phyloP scores from a whole-genome alignment of 371 early-diverging fungal genomes.

The Gilbertella persicaria region DNA sequence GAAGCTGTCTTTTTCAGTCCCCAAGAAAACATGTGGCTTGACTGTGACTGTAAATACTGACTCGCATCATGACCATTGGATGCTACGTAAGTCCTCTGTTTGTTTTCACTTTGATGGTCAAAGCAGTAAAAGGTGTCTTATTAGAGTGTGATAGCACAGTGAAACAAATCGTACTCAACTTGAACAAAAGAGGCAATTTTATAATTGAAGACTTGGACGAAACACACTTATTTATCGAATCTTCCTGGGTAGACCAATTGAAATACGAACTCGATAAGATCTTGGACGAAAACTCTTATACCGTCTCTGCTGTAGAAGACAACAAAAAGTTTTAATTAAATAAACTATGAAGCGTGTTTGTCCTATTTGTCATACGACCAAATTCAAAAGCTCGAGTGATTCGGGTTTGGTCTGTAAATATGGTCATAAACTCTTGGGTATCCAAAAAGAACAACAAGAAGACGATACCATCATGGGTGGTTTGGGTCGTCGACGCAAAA shows the following conservation, averaged over 20 bases:
- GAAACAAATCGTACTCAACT: constrained; percentile 76
- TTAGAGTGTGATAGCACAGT: constrained; percentile 78
- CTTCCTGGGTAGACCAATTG: constrained; percentile 62
- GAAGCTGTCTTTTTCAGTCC: not conserved
- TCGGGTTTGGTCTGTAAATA: constrained; percentile 32
- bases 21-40: not conserved
- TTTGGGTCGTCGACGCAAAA: not conserved
- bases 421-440: constrained; percentile 32
- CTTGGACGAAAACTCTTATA: constrained; percentile 80
- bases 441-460: constrained; percentile 24
- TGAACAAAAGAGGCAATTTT: constrained; percentile 75
- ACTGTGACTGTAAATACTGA: not conserved
- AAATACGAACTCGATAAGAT: constrained; percentile 73
- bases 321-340: constrained; percentile 20
- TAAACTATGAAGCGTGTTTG: constrained; percentile 18
- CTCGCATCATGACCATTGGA: no score
- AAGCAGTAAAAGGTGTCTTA: constrained; percentile 52
- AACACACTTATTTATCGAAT: constrained; percentile 82
- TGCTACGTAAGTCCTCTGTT: no score
- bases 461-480: not conserved
- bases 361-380: constrained; percentile 25
- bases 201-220: constrained; percentile 89
- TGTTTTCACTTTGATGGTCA: constrained; percentile 38
- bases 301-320: constrained; percentile 43
- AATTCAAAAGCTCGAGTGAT: constrained; percentile 15